phyloP scores from a whole-genome alignment of 768 basidiomycete species.

The Suillus ampliporus region DNA sequence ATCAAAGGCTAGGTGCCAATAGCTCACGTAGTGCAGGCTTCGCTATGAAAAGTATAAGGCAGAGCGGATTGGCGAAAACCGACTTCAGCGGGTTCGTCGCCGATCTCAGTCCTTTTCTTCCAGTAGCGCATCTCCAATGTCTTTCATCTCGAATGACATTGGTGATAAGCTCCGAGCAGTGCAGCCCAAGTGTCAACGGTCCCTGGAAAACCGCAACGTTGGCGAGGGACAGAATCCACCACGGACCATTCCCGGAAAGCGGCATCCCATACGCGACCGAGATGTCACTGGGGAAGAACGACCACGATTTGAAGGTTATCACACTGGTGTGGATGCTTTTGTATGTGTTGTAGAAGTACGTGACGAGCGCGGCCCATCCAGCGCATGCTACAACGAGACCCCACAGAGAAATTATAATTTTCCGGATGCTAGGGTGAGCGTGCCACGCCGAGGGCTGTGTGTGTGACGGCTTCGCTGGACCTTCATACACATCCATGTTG shows the following conservation, averaged over 20 bases:
- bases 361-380: conserved; percentile 27
- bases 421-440: conserved; percentile 28
- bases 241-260: conserved; percentile 24
- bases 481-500: conserved; percentile 7
- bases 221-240: conserved; percentile 34
- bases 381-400: conserved; percentile 25
- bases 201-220: conserved; percentile 35
- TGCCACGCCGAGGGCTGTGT: conserved; percentile 35
- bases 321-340: conserved; percentile 17
- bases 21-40: conserved; percentile 35
- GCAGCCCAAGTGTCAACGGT: conserved; percentile 33
- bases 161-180: conserved; percentile 33
- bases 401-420: conserved; percentile 29
- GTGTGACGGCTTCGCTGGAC: conserved; percentile 20
- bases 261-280: conserved; percentile 37
- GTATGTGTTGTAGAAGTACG: conserved; percentile 11
- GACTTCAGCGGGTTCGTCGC: conserved; percentile 27
- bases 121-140: conserved; percentile 30
- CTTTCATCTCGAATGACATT: conserved; percentile 35
- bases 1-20: background rate
- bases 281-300: conserved; percentile 38
- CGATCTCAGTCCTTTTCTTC: conserved; percentile 17
- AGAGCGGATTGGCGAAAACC: conserved; percentile 28
- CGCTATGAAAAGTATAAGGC: conserved; percentile 18
- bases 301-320: conserved; percentile 20